These are phyloP conservation scores for Aspergillus fumigatus DNA, from an alignment of 2,329 filamentous ascomycete species.

Conservation along the genomic window DNA sequence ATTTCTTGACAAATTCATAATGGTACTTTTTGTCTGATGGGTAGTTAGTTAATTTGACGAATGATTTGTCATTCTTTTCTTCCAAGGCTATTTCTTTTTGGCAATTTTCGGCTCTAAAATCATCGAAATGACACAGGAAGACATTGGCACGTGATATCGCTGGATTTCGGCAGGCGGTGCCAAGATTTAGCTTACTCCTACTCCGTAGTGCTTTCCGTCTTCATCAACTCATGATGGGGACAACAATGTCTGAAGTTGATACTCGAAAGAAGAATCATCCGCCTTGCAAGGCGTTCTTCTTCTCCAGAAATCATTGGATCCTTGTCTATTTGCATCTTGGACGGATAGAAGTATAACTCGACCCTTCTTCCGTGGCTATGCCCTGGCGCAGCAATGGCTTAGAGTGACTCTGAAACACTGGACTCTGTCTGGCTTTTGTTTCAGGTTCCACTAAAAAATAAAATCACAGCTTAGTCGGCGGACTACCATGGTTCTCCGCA, in stretches of 20 bases:
- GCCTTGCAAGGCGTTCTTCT: not conserved
- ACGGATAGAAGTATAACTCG: not conserved
- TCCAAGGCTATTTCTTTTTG: not conserved
- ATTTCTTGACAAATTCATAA: not conserved
- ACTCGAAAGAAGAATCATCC: not conserved
- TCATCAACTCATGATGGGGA: not conserved
- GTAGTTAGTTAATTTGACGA: not conserved
- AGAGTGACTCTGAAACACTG: constrained; percentile 13
- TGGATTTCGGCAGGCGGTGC: not conserved
- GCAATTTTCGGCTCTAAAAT: not conserved
- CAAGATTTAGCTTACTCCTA: too few relatives aligned
- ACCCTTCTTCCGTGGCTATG: constrained; percentile 15
- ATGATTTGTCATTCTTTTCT: not conserved
- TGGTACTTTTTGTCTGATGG: not conserved
- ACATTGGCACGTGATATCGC: constrained; percentile 11
- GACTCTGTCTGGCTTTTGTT: constrained; percentile 1
- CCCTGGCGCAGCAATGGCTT: constrained; percentile 19
- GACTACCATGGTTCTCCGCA: not conserved
- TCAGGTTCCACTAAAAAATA: not conserved
- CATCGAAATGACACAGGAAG: not conserved
- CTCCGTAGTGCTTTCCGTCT: constrained; percentile 1
- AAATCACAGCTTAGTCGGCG: not conserved
- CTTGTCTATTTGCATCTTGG: not conserved
- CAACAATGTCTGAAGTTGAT: not conserved
- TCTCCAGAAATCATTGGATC: not conserved